These are phyloP conservation scores for Trametes maxima DNA, from an alignment of 768 basidiomycete species.

Conservation along the genomic window DNA sequence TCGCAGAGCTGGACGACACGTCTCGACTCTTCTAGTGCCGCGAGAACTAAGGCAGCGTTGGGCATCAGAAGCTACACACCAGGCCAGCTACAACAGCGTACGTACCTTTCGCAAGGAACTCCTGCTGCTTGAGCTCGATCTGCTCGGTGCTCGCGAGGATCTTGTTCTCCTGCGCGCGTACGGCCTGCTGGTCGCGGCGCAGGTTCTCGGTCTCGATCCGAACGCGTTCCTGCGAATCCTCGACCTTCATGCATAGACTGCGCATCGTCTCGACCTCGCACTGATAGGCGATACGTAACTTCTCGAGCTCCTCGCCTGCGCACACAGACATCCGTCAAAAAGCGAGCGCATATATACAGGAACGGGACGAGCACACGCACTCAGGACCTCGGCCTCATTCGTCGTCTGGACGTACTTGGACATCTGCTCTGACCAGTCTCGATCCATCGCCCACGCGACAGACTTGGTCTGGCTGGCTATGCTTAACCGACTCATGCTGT, in stretches of 20 bases:
- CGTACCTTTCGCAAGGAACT: constrained; percentile 46
- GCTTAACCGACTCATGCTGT: constrained; percentile 48
- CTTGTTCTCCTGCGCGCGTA: constrained; percentile 45
- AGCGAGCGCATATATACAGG: constrained; percentile 35
- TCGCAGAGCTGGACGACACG: constrained; percentile 48
- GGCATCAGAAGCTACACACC: background rate
- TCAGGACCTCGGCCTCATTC: constrained; percentile 43
- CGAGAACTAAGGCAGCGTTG: constrained; percentile 35
- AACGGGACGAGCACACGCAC: constrained; percentile 33
- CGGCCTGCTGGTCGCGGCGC: constrained; percentile 42
- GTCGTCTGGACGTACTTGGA: constrained; percentile 47
- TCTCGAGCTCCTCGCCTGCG: constrained; percentile 61
- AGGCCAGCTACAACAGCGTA: background rate
- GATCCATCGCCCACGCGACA: constrained; percentile 77
- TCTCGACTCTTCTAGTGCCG: constrained; percentile 47
- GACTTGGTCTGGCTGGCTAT: constrained; percentile 58
- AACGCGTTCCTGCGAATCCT: constrained; percentile 41
- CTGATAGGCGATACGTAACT: constrained; percentile 56
- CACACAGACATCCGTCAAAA: background rate
- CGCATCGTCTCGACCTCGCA: constrained; percentile 66
- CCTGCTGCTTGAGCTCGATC: constrained; percentile 43
- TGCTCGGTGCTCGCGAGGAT: constrained; percentile 41
- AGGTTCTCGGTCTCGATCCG: constrained; percentile 44
- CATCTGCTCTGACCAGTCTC: constrained; percentile 59
- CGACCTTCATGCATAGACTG: constrained; percentile 56